phyloP scores from a whole-genome alignment of 2,329 filamentous ascomycete genomes.

The Aspergillus calidoustus region DNA sequence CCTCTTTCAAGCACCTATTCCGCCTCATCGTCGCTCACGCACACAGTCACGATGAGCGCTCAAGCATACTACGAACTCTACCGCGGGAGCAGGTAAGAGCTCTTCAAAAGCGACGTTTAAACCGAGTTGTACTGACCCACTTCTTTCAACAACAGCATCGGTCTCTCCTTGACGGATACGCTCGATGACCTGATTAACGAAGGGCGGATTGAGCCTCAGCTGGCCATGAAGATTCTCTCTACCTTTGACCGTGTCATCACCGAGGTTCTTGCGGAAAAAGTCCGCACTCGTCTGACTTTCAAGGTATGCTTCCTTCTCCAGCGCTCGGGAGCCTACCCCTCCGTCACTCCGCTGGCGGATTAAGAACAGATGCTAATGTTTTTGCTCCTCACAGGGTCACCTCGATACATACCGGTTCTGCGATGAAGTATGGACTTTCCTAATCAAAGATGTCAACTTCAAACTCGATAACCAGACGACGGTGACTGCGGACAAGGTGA shows the following conservation, averaged over 20 bases:
- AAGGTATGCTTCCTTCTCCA: constrained; percentile 68
- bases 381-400: constrained; percentile 68
- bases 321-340: no score
- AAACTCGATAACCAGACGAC: constrained; percentile 85
- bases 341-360: no score
- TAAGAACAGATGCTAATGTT: not conserved
- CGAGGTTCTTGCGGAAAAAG: constrained; percentile 87
- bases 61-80: constrained; percentile 89
- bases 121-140: constrained; percentile 5
- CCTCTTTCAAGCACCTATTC: constrained; percentile 14
- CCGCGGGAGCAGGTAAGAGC: constrained; percentile 86
- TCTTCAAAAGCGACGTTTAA: not conserved
- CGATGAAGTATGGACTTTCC: constrained; percentile 99
- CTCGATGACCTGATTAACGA: constrained; percentile 96
- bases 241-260: constrained; percentile 96
- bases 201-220: constrained; percentile 92
- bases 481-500: constrained; percentile 87
- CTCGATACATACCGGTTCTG: constrained; percentile 99
- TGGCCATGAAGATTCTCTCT: constrained; percentile 96
- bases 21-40: constrained; percentile 9
- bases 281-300: constrained; percentile 88
- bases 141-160: constrained; percentile 67
- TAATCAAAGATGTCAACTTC: constrained; percentile 98
- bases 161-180: constrained; percentile 89
- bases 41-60: constrained; percentile 50